phyloP scores from a whole-genome alignment of 2,329 filamentous ascomycete genomes.

The Onygenales sp. region DNA sequence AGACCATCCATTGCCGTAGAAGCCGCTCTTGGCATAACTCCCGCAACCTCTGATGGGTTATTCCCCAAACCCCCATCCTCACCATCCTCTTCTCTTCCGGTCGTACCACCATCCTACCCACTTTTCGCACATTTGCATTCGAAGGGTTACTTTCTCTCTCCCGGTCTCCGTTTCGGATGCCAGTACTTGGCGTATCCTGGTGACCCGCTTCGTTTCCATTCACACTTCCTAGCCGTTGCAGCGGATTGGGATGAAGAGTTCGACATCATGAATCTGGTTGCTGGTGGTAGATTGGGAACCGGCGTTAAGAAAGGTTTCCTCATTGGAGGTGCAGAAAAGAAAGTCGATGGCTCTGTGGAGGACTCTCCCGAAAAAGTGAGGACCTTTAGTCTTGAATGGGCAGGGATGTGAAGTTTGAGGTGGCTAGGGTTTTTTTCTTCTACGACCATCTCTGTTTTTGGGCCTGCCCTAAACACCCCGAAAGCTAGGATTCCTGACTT shows the following conservation, averaged over 20 bases:
- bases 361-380: conserved; percentile 40
- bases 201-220: conserved; percentile 88
- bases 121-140: conserved; percentile 73
- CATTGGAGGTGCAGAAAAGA: conserved; percentile 57
- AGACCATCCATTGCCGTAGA: conserved; percentile 11
- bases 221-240: conserved; percentile 81
- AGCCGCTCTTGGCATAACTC: conserved; percentile 33
- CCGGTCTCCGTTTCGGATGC: conserved; percentile 87
- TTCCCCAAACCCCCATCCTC: conserved; percentile 22
- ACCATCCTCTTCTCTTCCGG: conserved; percentile 20
- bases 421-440: background rate
- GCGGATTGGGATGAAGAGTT: conserved; percentile 84
- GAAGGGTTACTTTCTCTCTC: conserved; percentile 76
- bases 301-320: conserved; percentile 94
- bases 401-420: conserved; percentile 59
- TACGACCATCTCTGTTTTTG: background rate
- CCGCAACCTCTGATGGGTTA: conserved; percentile 41
- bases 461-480: background rate
- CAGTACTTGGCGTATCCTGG: conserved; percentile 93
- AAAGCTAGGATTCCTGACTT: too few species aligned
- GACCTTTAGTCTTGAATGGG: conserved; percentile 87
- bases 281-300: conserved; percentile 78
- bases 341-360: conserved; percentile 27
- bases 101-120: conserved; percentile 51
- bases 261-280: conserved; percentile 72